These are phyloP conservation scores for Rhizomucor pusillus DNA, from an alignment of 371 early-diverging fungal species.

Conservation along the genomic window DNA sequence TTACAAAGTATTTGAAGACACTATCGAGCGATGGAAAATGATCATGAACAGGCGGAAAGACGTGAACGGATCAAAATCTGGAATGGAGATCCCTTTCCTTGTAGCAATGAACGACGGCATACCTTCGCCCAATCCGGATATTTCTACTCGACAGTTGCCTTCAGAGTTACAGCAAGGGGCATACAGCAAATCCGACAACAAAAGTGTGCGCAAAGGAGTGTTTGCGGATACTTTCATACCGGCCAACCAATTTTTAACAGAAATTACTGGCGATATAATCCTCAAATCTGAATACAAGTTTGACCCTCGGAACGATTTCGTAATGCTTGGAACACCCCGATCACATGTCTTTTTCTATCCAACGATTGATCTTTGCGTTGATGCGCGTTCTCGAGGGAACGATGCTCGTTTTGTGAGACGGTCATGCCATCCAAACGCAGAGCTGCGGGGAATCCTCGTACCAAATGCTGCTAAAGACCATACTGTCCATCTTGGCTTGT, in stretches of 20 bases:
- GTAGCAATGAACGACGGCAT: too few relatives aligned
- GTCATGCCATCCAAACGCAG: slow-evolving; percentile 74
- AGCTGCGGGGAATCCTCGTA: slow-evolving; percentile 62
- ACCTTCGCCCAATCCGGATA: too few relatives aligned
- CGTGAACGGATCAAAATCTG: too few relatives aligned
- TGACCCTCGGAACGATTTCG: slow-evolving; percentile 59
- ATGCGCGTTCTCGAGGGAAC: slow-evolving; percentile 70
- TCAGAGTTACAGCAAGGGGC: too few relatives aligned
- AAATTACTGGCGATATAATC: slow-evolving; percentile 70
- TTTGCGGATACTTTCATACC: slow-evolving; percentile 68
- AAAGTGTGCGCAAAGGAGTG: slow-evolving; percentile 48
- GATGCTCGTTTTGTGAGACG: slow-evolving; percentile 71
- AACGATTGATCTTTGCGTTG: slow-evolving; percentile 68
- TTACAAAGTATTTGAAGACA: background rate
- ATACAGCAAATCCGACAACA: too few relatives aligned
- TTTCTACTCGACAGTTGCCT: too few relatives aligned
- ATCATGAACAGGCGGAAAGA: too few relatives aligned
- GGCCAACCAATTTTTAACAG: slow-evolving; percentile 60
- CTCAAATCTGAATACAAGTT: slow-evolving; percentile 67
- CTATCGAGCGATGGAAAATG: slow-evolving; percentile 1
- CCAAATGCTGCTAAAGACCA: slow-evolving; percentile 32
- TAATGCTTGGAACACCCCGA: slow-evolving; percentile 57
- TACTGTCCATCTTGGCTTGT: slow-evolving; percentile 69
- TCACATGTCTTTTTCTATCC: slow-evolving; percentile 77
- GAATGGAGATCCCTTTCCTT: too few relatives aligned